Evolutionary conservation across 176 grass and related monocot genomes (phyloP).

Genomic region (Juncus effusus): DNA sequence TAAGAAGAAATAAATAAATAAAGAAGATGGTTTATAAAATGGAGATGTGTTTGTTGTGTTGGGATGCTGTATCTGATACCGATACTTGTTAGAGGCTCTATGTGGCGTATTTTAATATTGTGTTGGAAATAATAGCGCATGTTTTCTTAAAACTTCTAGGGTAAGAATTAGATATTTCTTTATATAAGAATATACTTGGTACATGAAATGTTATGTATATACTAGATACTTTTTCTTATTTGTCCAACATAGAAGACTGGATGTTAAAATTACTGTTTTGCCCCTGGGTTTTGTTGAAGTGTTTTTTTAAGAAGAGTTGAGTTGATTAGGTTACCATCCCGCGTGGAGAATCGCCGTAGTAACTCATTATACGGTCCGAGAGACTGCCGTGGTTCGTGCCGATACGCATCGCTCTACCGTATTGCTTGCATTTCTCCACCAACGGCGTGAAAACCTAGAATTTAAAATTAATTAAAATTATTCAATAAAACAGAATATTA

Average conservation of each 20-base stretch:
- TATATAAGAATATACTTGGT: no score
- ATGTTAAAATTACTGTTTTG: not conserved
- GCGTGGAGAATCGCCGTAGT: conserved; percentile 96
- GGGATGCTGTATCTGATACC: not conserved
- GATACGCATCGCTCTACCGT: conserved; percentile 93
- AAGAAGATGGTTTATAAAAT: not conserved
- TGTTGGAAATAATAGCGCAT: no score
- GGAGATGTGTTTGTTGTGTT: not conserved
- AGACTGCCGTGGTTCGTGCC: conserved; percentile 97
- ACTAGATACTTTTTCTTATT: no score
- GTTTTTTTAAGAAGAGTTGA: not conserved
- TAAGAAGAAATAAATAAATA: conserved; percentile 6
- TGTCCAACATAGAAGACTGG: not conserved
- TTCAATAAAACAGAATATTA: not conserved
- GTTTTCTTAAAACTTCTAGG: no score
- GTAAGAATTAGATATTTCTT: no score
- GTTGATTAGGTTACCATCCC: conserved; percentile 66
- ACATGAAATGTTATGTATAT: no score
- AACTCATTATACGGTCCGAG: conserved; percentile 99
- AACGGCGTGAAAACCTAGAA: conserved; percentile 88
- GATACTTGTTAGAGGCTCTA: not conserved
- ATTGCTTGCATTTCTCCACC: conserved; percentile 97
- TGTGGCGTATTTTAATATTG: no score
- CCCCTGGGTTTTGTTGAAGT: not conserved
- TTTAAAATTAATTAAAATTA: not conserved